A percentile compares a stretch with the other conserved stretches of the same genome.
Evolutionary conservation across 345 rosid genomes (phyloP).

Genomic region (Lepidium didymum): DNA sequence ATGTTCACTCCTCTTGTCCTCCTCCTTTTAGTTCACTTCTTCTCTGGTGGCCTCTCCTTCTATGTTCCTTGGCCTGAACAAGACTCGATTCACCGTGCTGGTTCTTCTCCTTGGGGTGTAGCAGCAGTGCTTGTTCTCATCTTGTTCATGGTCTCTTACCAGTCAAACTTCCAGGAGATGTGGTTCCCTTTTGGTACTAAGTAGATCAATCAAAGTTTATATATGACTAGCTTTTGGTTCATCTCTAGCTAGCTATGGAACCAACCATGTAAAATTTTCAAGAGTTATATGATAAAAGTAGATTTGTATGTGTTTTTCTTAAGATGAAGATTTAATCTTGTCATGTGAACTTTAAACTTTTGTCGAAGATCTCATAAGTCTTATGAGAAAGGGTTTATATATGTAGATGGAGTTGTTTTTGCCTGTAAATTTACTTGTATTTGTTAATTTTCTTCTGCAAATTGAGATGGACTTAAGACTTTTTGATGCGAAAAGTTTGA

Average conservation of each 20-base stretch:
- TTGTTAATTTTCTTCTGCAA: neutral
- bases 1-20: conserved; percentile 41
- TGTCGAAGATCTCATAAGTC: neutral
- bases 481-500: neutral
- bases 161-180: conserved; percentile 47
- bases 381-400: neutral
- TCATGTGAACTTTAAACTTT: conserved; percentile 1
- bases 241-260: conserved; percentile 9
- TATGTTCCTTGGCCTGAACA: conserved; percentile 38
- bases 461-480: neutral
- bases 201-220: conserved; percentile 1
- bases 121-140: conserved; percentile 46
- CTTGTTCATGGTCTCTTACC: conserved; percentile 47
- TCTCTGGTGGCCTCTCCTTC: conserved; percentile 32
- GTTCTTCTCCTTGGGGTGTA: conserved; percentile 59
- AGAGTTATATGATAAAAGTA: neutral
- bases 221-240: neutral
- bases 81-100: conserved; percentile 46
- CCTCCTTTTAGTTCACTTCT: conserved; percentile 36
- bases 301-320: neutral
- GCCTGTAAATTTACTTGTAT: neutral
- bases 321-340: neutral
- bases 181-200: conserved; percentile 48
- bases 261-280: conserved; percentile 8
- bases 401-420: neutral